phyloP scores from a whole-genome alignment of 495 filamentous ascomycete genomes.

The Xylaria grammica region DNA sequence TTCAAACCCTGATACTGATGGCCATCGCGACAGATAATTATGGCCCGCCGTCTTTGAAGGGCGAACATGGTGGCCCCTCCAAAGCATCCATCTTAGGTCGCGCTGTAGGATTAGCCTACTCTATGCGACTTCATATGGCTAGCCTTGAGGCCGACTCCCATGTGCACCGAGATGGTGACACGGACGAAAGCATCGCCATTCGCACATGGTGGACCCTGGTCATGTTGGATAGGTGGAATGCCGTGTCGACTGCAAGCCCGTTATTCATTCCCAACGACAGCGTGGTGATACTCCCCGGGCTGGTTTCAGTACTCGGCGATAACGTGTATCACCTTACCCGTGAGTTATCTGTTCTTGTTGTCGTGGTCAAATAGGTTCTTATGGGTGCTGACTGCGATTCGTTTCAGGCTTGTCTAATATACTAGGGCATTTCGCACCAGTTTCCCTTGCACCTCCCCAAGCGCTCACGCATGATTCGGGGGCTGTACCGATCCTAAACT shows the following conservation, averaged over 20 bases:
- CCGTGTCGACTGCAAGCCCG: slow-evolving; percentile 66
- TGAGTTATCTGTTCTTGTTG: slow-evolving; percentile 54
- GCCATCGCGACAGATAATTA: slow-evolving; percentile 63
- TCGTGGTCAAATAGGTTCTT: neutral
- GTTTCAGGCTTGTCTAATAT: slow-evolving; percentile 44
- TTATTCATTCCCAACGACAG: slow-evolving; percentile 64
- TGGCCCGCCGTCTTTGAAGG: slow-evolving; percentile 39
- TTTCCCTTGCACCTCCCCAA: slow-evolving; percentile 28
- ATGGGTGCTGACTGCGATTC: slow-evolving; percentile 31
- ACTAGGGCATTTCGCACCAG: slow-evolving; percentile 38
- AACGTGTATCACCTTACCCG: slow-evolving; percentile 67
- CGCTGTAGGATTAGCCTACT: slow-evolving; percentile 64
- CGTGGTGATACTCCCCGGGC: slow-evolving; percentile 65
- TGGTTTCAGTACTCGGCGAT: slow-evolving; percentile 69
- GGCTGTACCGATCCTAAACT: slow-evolving; percentile 27
- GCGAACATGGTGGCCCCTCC: slow-evolving; percentile 36
- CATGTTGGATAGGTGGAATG: slow-evolving; percentile 77
- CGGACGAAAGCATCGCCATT: slow-evolving; percentile 70
- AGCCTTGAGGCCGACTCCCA: slow-evolving; percentile 29
- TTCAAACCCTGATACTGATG: slow-evolving; percentile 68
- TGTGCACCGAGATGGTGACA: slow-evolving; percentile 62
- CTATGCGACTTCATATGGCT: slow-evolving; percentile 59
- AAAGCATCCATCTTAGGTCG: slow-evolving; percentile 55
- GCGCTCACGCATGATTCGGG: slow-evolving; percentile 26
- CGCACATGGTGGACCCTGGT: slow-evolving; percentile 77